These are phyloP conservation scores for Apiospora malaysiana DNA, from an alignment of 2,329 filamentous ascomycete genomes.

Conservation along the genomic window DNA sequence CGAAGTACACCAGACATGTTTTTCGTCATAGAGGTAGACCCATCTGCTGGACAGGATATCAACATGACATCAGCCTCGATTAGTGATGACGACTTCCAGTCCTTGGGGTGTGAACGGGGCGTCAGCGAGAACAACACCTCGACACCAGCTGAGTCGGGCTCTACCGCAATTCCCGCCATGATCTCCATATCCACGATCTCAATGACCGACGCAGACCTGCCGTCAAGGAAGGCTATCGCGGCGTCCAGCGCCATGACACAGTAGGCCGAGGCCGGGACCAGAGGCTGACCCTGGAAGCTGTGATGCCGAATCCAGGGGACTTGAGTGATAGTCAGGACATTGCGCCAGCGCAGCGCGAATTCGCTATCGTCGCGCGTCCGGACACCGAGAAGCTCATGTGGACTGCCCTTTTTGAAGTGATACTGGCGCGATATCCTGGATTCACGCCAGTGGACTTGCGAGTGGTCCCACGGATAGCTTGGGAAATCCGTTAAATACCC, in stretches of 20 bases:
- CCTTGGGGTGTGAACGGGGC: constrained; percentile 28
- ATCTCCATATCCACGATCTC: constrained; percentile 38
- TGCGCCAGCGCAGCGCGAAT: constrained; percentile 47
- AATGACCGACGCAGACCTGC: constrained; percentile 30
- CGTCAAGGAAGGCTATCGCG: constrained; percentile 36
- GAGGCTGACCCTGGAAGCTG: constrained; percentile 48
- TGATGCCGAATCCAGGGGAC: constrained; percentile 50
- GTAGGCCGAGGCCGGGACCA: constrained; percentile 55
- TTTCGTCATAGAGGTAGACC: constrained; percentile 41
- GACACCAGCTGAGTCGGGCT: constrained; percentile 39
- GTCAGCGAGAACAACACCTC: constrained; percentile 46
- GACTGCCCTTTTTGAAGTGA: constrained; percentile 35
- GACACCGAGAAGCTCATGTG: constrained; percentile 47
- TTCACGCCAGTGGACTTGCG: constrained; percentile 48
- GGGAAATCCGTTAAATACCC: constrained; percentile 38
- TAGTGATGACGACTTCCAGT: constrained; percentile 9
- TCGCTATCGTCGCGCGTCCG: constrained; percentile 44
- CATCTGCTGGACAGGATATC: constrained; percentile 41
- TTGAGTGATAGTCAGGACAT: constrained; percentile 44
- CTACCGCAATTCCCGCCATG: constrained; percentile 35
- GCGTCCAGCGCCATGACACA: constrained; percentile 54
- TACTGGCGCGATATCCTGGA: constrained; percentile 50
- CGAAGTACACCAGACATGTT: constrained; percentile 42
- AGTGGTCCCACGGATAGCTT: constrained; percentile 56
- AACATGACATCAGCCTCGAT: constrained; percentile 43